Evolutionary conservation across 1,139 yeast genomes (phyloP).

Genomic region (Taphrina populina): DNA sequence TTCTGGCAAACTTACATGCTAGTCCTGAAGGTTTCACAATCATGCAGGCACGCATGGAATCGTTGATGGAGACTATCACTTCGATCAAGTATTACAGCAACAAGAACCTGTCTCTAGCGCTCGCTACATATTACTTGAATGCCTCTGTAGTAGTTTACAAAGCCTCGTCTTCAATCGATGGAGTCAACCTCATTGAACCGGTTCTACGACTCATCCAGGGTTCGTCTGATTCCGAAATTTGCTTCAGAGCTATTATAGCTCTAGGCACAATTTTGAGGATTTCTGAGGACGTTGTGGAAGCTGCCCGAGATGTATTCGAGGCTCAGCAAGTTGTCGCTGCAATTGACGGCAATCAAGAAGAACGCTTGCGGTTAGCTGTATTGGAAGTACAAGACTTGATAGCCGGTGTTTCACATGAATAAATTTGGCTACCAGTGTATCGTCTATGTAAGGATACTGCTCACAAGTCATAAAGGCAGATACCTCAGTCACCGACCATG

Average conservation of each 20-base stretch:
- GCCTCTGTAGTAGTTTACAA: slow-evolving; percentile 47
- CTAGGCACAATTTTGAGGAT: slow-evolving; percentile 50
- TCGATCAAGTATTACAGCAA: slow-evolving; percentile 11
- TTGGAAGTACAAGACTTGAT: background rate
- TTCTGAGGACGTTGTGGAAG: slow-evolving; percentile 26
- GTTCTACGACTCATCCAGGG: slow-evolving; percentile 24
- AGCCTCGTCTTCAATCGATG: slow-evolving; percentile 39
- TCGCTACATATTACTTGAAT: slow-evolving; percentile 57
- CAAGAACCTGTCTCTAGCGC: slow-evolving; percentile 46
- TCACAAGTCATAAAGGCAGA: no score
- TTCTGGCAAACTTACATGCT: slow-evolving; percentile 39
- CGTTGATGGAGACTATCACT: slow-evolving; percentile 5
- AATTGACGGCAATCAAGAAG: background rate
- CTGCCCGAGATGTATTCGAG: slow-evolving; percentile 33
- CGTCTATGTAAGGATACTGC: no score
- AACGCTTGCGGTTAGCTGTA: background rate
- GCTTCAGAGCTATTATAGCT: slow-evolving; percentile 57
- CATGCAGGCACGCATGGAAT: background rate
- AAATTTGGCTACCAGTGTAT: no score
- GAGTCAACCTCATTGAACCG: slow-evolving; percentile 23
- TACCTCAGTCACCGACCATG: no score
- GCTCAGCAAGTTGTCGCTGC: background rate
- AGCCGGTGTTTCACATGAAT: no score
- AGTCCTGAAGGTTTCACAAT: slow-evolving; percentile 3
- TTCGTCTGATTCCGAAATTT: slow-evolving; percentile 52